Evolutionary conservation across 169 alveolate species (phyloP), one percentile per base, ranked within the genome.

Genomic region (Cryptosporidium felis): DNA sequence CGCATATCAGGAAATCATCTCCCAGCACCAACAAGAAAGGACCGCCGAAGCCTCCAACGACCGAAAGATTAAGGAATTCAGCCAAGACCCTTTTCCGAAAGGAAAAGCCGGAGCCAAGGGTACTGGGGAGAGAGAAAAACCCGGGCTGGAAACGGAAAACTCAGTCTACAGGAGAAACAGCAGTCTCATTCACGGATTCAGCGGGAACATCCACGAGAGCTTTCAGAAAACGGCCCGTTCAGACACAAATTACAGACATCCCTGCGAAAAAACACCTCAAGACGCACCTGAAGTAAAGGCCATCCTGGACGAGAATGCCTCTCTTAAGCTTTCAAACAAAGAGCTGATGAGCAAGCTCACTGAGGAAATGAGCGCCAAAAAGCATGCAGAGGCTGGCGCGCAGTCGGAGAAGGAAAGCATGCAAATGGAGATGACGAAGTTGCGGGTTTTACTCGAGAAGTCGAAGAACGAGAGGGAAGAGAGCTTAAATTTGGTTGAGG

Each of bases 1-100:
- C n/a, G 85, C 85, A 12, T 74, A 74, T 56, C 85, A 74, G 38
- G 60, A 58, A 12, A 53, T 74, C 18, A 53, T 74, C 16, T 30
- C 67, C 1, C 85, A 74, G 56, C 30, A 45, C n/a, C 56, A 36
- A 61, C 26, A 61, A 8, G 49, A 36, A 38, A 61, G 23, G 14
- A 56, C 30, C 63, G 14, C 14, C 63, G 30, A 56, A 42, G 30
- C 4, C 23, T 28, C 23, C 16, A 42, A 42, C 12, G 12, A 10
- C 16, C 16, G 18, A 32, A 51, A 51, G 63, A 56, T 6, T 28
- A 56, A 56, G 59, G 8, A 9, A 18, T 18, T 28, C 41, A 58
- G 30, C n/a, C 18, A 58, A 6, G 44, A n/a, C 32, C n/a, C 5
- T 4, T 28, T 18, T 58, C 18, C 9, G 30, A 32, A 32, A 5